Percentiles rank a stretch among this genome's conserved stretches.
phyloP scores from a whole-genome alignment of 257 asterid genomes.

The Nicotiana otophora region DNA sequence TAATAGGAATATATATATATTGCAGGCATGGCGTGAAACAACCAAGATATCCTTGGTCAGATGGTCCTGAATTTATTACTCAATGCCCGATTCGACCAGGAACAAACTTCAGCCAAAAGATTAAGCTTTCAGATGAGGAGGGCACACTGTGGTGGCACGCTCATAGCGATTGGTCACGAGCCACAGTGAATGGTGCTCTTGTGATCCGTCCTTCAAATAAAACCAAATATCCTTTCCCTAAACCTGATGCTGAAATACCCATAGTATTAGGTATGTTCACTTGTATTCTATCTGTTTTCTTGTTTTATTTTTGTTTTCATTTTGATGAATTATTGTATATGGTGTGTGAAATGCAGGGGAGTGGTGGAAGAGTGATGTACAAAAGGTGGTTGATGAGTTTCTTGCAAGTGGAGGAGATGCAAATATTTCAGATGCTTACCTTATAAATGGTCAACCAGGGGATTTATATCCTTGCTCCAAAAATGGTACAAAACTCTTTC shows the following conservation, averaged over 20 bases:
- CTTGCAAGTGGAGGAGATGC: slow-evolving; percentile 34
- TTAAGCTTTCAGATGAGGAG: slow-evolving; percentile 46
- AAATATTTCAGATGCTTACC: slow-evolving; percentile 38
- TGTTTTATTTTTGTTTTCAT: no score
- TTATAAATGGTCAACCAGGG: slow-evolving; percentile 63
- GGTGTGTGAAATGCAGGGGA: slow-evolving; percentile 20
- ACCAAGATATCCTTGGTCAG: slow-evolving; percentile 63
- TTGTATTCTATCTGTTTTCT: background rate
- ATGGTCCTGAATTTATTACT: slow-evolving; percentile 57
- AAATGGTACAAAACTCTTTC: slow-evolving; percentile 24
- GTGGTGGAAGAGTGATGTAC: slow-evolving; percentile 40
- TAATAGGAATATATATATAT: background rate
- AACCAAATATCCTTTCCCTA: slow-evolving; percentile 36
- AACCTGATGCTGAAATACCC: slow-evolving; percentile 41
- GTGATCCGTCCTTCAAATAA: slow-evolving; percentile 28
- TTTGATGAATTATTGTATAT: background rate
- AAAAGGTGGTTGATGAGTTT: slow-evolving; percentile 32
- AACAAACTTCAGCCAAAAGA: slow-evolving; percentile 30
- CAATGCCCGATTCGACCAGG: slow-evolving; percentile 63
- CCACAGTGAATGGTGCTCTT: slow-evolving; percentile 48
- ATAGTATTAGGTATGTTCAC: slow-evolving; percentile 34
- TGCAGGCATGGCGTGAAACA: slow-evolving; percentile 66
- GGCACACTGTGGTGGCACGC: slow-evolving; percentile 86
- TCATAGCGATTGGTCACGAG: slow-evolving; percentile 55
- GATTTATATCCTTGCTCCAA: slow-evolving; percentile 39